Conservation (phyloP, 106 monocot genomes). For the Dendrobium chrysotoxum region DNA sequence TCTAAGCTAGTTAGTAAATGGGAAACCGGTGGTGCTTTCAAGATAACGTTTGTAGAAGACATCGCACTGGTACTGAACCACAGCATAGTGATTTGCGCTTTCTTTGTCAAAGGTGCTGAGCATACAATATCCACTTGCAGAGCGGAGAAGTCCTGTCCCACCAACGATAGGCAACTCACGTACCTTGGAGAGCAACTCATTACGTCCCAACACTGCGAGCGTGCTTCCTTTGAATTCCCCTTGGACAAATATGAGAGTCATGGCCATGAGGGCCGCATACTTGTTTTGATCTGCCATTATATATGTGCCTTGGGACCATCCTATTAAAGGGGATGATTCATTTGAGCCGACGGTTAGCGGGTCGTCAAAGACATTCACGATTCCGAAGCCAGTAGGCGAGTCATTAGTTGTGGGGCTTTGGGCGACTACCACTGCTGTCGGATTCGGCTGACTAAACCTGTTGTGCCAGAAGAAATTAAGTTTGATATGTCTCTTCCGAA, state of each 20-base stretch:
- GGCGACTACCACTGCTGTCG: constrained; percentile 16
- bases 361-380: constrained; percentile 18
- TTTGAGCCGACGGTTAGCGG: constrained; percentile 15
- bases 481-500: neutral
- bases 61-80: constrained; percentile 15
- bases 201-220: constrained; percentile 15
- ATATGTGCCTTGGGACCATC: constrained; percentile 22
- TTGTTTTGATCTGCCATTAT: constrained; percentile 1
- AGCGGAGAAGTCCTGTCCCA: constrained; percentile 17
- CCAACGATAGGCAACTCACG: constrained; percentile 24
- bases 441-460: constrained; percentile 13
- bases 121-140: constrained; percentile 13
- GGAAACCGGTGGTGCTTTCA: no score
- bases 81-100: constrained; percentile 12
- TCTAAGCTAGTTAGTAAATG: no score
- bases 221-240: constrained; percentile 26
- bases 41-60: constrained; percentile 1
- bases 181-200: constrained; percentile 7
- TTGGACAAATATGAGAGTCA: constrained; percentile 17
- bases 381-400: constrained; percentile 16
- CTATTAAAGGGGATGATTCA: neutral
- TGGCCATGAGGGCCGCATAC: constrained; percentile 9
- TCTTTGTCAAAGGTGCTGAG: neutral
- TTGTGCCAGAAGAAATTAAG: constrained; percentile 19
- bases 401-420: neutral